Conservation (phyloP, 2,329 filamentous ascomycete genomes). For the Cadophora sp. region DNA sequence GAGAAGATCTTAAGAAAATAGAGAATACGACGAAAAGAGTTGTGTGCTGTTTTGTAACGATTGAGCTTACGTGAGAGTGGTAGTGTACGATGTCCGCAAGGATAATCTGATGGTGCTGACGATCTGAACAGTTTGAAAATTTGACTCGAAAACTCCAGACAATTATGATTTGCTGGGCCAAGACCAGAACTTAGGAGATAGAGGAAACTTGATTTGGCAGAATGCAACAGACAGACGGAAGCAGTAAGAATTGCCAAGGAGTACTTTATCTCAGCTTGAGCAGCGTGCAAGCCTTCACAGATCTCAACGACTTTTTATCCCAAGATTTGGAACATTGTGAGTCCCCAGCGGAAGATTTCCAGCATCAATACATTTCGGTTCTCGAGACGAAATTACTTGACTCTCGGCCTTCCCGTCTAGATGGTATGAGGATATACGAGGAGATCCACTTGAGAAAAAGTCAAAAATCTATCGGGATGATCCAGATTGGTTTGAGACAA, state of each 20-base stretch:
- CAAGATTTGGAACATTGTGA: no score
- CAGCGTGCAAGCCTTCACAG: background rate
- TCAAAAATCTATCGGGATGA: background rate
- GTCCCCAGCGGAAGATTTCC: no score
- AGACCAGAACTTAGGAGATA: background rate
- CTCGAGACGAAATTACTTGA: background rate
- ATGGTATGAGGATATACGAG: background rate
- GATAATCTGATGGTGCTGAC: background rate
- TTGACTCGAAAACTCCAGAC: background rate
- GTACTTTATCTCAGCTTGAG: no score
- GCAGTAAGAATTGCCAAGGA: background rate
- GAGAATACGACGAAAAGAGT: background rate
- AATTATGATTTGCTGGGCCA: background rate
- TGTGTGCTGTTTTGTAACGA: background rate
- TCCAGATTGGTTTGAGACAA: constrained; percentile 1
- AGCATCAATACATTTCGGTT: background rate
- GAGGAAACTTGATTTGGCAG: background rate
- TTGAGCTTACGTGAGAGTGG: background rate
- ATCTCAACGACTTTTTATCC: no score
- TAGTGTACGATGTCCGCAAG: background rate
- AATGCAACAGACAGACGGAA: background rate
- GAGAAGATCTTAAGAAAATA: background rate
- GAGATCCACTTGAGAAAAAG: background rate
- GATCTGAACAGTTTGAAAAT: background rate
- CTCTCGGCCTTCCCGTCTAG: background rate